Evolutionary conservation across 495 filamentous ascomycete species (phyloP).

Genomic region (Bombardia bombarda): DNA sequence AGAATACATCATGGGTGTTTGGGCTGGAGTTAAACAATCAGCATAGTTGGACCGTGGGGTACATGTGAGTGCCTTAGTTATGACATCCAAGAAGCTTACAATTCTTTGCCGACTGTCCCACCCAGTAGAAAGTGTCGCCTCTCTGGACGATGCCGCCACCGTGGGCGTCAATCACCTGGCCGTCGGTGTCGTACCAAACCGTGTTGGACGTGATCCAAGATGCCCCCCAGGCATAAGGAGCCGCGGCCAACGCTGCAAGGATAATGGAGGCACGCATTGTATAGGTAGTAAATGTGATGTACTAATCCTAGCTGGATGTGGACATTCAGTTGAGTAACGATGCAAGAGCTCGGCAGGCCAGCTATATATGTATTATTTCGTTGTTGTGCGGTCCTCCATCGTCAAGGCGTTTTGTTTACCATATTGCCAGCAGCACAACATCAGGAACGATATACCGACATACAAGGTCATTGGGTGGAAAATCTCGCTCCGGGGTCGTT

Average conservation of each 20-base stretch:
- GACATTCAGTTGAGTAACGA: too few relatives aligned
- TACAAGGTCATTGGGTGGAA: too few relatives aligned
- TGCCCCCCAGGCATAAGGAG: neutral
- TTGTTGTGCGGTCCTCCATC: too few relatives aligned
- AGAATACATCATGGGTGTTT: conserved; percentile 36
- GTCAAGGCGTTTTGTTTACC: too few relatives aligned
- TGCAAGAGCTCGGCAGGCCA: too few relatives aligned
- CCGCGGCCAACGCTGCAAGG: neutral
- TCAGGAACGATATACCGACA: too few relatives aligned
- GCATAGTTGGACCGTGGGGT: neutral
- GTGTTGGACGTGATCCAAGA: conserved; percentile 9
- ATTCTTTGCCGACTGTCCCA: conserved; percentile 28
- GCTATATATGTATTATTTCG: too few relatives aligned
- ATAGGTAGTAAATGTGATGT: too few relatives aligned
- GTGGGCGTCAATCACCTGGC: conserved; percentile 35
- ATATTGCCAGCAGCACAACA: too few relatives aligned
- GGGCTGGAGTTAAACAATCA: conserved; percentile 13
- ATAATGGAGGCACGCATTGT: neutral
- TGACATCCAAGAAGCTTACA: neutral
- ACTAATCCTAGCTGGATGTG: too few relatives aligned
- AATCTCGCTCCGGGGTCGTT: too few relatives aligned
- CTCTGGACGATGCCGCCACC: conserved; percentile 31
- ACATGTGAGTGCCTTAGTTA: neutral
- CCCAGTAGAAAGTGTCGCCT: conserved; percentile 30
- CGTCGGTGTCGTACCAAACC: conserved; percentile 3